phyloP scores from a whole-genome alignment of 2,329 filamentous ascomycete species.

The Thyridium curvatum region DNA sequence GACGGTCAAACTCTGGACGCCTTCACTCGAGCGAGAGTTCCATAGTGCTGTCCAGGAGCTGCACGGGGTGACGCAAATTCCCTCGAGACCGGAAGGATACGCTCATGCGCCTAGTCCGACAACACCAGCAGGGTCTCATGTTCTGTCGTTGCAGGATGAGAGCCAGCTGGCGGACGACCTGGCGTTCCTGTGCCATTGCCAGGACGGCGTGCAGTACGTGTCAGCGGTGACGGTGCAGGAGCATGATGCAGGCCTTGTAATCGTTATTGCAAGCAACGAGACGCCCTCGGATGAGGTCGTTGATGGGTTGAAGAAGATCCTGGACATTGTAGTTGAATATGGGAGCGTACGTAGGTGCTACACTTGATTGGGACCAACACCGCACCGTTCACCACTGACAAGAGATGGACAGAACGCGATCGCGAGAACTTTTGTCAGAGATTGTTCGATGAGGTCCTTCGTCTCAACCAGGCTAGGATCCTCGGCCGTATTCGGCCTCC shows the following conservation, averaged over 20 bases:
- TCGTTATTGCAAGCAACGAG: too few relatives aligned
- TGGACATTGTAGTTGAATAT: not conserved
- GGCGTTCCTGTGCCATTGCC: not conserved
- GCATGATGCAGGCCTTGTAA: too few relatives aligned
- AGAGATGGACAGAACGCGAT: not conserved
- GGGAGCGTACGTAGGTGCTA: not conserved
- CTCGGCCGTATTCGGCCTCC: not conserved
- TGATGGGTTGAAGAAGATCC: too few relatives aligned
- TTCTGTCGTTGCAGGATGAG: conserved; percentile 1
- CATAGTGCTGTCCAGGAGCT: not conserved
- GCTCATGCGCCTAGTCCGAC: not conserved
- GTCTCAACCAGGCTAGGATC: not conserved
- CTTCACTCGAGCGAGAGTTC: not conserved
- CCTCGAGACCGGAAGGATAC: not conserved
- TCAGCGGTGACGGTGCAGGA: too few relatives aligned
- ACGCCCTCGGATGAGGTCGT: too few relatives aligned
- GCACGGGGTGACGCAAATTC: not conserved
- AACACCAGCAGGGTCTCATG: not conserved
- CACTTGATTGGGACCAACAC: too few relatives aligned
- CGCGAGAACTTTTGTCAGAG: not conserved
- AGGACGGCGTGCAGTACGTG: too few relatives aligned
- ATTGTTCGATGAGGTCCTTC: not conserved
- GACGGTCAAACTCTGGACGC: not conserved
- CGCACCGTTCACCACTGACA: too few relatives aligned
- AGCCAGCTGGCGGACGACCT: conserved; percentile 2